These are phyloP conservation scores for Xylaria multiplex DNA, from an alignment of 2,329 filamentous ascomycete genomes.

Conservation along the genomic window DNA sequence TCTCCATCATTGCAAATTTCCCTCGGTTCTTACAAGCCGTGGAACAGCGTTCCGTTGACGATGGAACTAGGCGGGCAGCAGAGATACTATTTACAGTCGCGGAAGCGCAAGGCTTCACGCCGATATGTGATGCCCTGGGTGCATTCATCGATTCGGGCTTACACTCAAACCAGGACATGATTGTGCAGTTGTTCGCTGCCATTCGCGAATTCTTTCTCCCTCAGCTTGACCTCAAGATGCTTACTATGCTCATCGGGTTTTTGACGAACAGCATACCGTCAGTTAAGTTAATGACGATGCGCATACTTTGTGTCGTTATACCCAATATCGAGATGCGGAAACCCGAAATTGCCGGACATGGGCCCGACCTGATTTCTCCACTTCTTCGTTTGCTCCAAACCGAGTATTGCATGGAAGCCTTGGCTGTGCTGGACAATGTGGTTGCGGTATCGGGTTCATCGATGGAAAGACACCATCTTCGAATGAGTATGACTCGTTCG, in stretches of 20 bases:
- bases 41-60: constrained; percentile 69
- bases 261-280: constrained; percentile 88
- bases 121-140: constrained; percentile 75
- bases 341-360: constrained; percentile 87
- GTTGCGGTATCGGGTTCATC: constrained; percentile 93
- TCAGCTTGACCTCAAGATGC: constrained; percentile 80
- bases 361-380: constrained; percentile 94
- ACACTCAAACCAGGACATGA: constrained; percentile 77
- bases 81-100: constrained; percentile 77
- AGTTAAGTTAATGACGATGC: constrained; percentile 94
- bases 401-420: constrained; percentile 89
- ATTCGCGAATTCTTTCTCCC: constrained; percentile 84
- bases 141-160: constrained; percentile 75
- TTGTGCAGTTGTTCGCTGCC: constrained; percentile 76
- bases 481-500: constrained; percentile 97
- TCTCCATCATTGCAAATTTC: constrained; percentile 89
- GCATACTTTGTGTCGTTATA: constrained; percentile 84
- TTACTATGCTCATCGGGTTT: constrained; percentile 90
- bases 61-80: constrained; percentile 69
- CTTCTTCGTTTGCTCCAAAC: constrained; percentile 89
- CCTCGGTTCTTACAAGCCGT: constrained; percentile 84
- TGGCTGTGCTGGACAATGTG: constrained; percentile 92
- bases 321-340: constrained; percentile 94
- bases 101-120: constrained; percentile 73
- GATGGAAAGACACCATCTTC: constrained; percentile 91